A percentile compares a stretch with the other conserved stretches of the same genome.
phyloP scores from a whole-genome alignment of 108 stramenopile genomes.

The Epipyxis sp. region DNA sequence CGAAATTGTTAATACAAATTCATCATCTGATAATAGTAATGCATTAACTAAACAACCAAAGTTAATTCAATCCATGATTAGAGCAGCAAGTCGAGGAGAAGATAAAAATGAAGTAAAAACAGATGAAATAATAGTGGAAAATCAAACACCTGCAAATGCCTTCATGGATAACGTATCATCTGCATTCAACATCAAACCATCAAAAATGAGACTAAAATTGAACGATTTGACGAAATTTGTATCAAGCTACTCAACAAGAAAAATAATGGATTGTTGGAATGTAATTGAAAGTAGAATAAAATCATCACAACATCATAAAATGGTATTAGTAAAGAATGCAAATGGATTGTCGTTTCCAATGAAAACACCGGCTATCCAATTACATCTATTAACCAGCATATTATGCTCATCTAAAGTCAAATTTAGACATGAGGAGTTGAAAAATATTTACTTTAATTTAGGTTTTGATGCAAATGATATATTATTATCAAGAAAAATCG shows the following conservation, averaged over 20 bases:
- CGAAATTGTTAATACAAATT: no score
- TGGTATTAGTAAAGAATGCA: not conserved
- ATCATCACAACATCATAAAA: not conserved
- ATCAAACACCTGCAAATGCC: no score
- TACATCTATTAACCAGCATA: not conserved
- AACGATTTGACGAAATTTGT: not conserved
- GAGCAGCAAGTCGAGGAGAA: no score
- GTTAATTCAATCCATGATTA: no score
- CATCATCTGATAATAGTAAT: no score
- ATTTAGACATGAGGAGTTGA: conserved; percentile 1
- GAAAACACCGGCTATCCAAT: not conserved
- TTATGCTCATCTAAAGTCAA: conserved; percentile 21
- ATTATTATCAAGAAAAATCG: not conserved
- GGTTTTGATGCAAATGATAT: not conserved
- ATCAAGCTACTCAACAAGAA: not conserved
- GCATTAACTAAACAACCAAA: no score
- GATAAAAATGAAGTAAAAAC: no score
- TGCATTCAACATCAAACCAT: no score
- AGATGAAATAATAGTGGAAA: no score
- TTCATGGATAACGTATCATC: no score
- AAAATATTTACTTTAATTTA: not conserved
- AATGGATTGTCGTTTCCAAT: not conserved
- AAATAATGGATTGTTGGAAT: conserved; percentile 15
- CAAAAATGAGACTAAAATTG: not conserved
- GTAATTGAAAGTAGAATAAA: conserved; percentile 19